Evolutionary conservation across 2,329 filamentous ascomycete species (phyloP), one percentile per base, ranked within the genome.

Genomic region (Arthroderma sp.): DNA sequence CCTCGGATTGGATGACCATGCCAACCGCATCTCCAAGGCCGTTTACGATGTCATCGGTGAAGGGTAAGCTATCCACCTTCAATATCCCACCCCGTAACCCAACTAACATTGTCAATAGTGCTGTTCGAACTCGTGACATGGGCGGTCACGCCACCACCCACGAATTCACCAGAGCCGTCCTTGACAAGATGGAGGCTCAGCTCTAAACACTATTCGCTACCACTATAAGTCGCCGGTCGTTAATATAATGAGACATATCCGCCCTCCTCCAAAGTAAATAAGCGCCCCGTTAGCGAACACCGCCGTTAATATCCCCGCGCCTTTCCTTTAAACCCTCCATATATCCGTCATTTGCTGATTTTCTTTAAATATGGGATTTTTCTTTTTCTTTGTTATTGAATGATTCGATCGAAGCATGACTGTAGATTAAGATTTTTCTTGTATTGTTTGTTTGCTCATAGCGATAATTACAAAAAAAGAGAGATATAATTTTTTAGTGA

Each of bases 1-100:
- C 78, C 82, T 98, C 64, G 93, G 93, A 66, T 86, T 98, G 55
- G 91, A 98, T 71, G 90, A 97, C 74, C 93, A 98, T 74, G 93
- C 93, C 69, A 96, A 96, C 83, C 86, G 93, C 72, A 95, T 97
- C 76, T 94, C 89, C 74, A 91, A 91, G 70, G 77, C 76, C 33
- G 82, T 86, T 51, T 86, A 86, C 70, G 82, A 84, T 71, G 83
- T 86, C 59, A 97, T 98, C 71, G 85, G 86, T 66, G 89, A 96
- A 70, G 91, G 88, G 88, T 93, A 78, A 77, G 85, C 79, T 57
- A 64, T 38, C 28, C n/a, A n/a, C n/a, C n/a, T n/a, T n/a, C n/a
- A n/a, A 28, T 35, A 23, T 33, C 21, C 37, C 25, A 6, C 23
- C 6, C 19, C 41, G 13, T 33, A 35, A 17, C 17, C 31, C 25